phyloP scores from a whole-genome alignment of 108 stramenopile species.

The Schizochytrium sp. region DNA sequence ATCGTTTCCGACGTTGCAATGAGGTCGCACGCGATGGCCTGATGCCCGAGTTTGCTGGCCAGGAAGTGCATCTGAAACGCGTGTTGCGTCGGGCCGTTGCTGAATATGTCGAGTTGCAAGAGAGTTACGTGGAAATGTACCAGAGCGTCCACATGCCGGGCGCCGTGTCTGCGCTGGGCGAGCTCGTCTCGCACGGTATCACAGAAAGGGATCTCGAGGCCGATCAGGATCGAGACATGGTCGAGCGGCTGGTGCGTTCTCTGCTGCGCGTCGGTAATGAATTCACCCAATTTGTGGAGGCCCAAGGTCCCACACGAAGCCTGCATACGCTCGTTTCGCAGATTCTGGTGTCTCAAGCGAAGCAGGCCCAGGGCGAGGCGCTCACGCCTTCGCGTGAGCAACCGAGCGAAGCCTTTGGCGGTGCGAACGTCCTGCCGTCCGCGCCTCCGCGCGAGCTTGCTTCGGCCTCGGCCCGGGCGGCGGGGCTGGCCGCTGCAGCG shows the following conservation, averaged over 20 bases:
- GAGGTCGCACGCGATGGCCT: background rate
- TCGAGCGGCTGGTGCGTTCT: background rate
- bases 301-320: background rate
- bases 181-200: background rate
- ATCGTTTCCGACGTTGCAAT: background rate
- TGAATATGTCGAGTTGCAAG: background rate
- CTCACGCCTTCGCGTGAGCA: background rate
- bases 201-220: background rate
- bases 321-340: background rate
- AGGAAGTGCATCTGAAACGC: background rate
- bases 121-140: background rate
- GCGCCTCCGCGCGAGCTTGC: too few relatives aligned
- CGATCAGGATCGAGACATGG: background rate
- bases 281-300: background rate
- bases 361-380: background rate
- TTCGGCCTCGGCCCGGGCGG: too few relatives aligned
- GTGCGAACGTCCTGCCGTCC: too few relatives aligned
- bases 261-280: background rate
- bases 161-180: background rate
- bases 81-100: background rate
- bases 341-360: background rate
- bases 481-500: background rate
- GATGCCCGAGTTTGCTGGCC: background rate
- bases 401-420: too few relatives aligned
- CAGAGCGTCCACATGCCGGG: background rate